Evolutionary conservation across 2,329 filamentous ascomycete species (phyloP).

Genomic region (Corynespora cassiicola): DNA sequence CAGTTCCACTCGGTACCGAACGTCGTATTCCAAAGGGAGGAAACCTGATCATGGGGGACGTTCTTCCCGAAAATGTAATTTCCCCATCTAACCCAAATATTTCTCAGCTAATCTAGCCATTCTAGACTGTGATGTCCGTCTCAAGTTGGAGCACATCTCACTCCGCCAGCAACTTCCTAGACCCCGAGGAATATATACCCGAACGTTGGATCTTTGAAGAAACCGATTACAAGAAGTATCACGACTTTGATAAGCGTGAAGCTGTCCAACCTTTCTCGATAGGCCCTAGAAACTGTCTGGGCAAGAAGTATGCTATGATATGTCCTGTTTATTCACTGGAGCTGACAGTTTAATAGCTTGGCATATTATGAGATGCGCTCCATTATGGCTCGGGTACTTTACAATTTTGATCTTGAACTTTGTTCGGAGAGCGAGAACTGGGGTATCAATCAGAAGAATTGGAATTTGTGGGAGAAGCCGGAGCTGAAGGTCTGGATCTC

Average conservation of each 20-base stretch:
- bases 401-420: conserved; percentile 48
- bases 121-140: no score
- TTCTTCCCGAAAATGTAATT: no score
- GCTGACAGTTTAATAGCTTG: conserved; percentile 28
- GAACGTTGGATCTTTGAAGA: conserved; percentile 48
- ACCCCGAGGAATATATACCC: conserved; percentile 45
- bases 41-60: no score
- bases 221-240: conserved; percentile 25
- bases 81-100: conserved; percentile 9
- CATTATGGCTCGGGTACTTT: conserved; percentile 46
- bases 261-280: conserved; percentile 54
- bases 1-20: no score
- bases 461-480: conserved; percentile 49
- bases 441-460: conserved; percentile 41
- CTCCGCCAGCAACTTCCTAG: conserved; percentile 45
- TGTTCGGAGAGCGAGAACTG: conserved; percentile 36
- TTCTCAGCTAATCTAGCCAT: no score
- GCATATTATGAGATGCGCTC: conserved; percentile 51
- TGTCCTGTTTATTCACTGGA: conserved; percentile 1
- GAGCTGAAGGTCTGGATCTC: no score
- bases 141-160: no score
- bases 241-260: conserved; percentile 33
- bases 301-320: conserved; percentile 48
- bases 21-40: no score
- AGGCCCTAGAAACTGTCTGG: conserved; percentile 49